Conservation (phyloP, 768 basidiomycete species). For the Candolleomyces efflorescens region DNA sequence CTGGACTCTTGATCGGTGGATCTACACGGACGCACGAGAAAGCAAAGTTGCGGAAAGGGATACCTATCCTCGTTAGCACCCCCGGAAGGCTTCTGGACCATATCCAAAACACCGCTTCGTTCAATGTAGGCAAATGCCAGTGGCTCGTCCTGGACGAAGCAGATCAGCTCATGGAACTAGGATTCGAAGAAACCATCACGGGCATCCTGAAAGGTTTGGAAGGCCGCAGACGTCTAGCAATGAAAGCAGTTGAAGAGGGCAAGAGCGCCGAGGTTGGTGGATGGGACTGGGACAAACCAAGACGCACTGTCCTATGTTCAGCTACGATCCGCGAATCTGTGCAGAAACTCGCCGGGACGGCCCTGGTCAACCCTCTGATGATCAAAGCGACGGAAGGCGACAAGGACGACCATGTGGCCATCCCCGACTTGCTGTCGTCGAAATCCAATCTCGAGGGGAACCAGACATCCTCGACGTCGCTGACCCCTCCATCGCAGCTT, state of each 20-base stretch:
- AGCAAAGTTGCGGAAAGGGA: conserved; percentile 87
- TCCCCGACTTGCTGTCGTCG: not conserved
- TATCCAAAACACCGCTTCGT: conserved; percentile 90
- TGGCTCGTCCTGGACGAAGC: conserved; percentile 98
- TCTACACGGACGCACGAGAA: conserved; percentile 94
- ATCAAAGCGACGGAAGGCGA: conserved; percentile 69
- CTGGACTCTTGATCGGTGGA: conserved; percentile 92
- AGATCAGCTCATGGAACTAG: conserved; percentile 95
- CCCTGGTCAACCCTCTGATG: conserved; percentile 75
- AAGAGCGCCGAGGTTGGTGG: conserved; percentile 71
- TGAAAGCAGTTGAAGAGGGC: conserved; percentile 62
- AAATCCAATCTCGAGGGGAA: not conserved
- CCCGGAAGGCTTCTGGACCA: conserved; percentile 96
- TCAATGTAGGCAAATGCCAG: conserved; percentile 89
- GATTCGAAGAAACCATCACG: conserved; percentile 93
- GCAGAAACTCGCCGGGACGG: conserved; percentile 83
- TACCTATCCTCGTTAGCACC: conserved; percentile 93
- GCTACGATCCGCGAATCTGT: conserved; percentile 96
- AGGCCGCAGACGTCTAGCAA: conserved; percentile 71
- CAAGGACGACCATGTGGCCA: conserved; percentile 18
- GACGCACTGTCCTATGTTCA: conserved; percentile 91
- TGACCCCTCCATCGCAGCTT: conserved; percentile 93
- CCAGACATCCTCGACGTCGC: conserved; percentile 41
- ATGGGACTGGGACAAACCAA: conserved; percentile 76
- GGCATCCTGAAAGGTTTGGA: conserved; percentile 88